These are phyloP conservation scores for Dothistroma pini DNA, from an alignment of 2,329 filamentous ascomycete genomes.

Conservation along the genomic window DNA sequence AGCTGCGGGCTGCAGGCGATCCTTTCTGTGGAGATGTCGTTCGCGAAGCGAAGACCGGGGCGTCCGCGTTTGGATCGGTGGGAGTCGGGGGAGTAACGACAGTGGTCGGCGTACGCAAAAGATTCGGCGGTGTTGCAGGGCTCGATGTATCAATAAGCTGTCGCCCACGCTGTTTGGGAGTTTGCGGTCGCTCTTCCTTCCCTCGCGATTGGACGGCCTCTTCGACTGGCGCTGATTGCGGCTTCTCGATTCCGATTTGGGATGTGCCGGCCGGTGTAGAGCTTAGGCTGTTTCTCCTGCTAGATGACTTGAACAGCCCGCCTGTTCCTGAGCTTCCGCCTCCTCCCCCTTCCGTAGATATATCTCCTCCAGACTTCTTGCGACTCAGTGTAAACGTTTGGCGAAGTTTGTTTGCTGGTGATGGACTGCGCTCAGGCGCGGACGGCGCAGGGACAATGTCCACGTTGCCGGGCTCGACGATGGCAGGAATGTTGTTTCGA, in stretches of 20 bases:
- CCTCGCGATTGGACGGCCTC: conserved; percentile 6
- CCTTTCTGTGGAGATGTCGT: conserved; percentile 42
- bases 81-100: conserved; percentile 63
- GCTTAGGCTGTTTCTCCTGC: conserved; percentile 33
- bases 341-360: conserved; percentile 40
- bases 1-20: conserved; percentile 29
- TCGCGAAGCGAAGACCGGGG: conserved; percentile 20
- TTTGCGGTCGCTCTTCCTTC: conserved; percentile 21
- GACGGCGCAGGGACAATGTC: conserved; percentile 21
- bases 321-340: conserved; percentile 42
- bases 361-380: conserved; percentile 45
- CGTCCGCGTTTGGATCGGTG: conserved; percentile 39
- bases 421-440: conserved; percentile 56
- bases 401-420: conserved; percentile 67
- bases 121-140: conserved; percentile 40
- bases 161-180: conserved; percentile 20
- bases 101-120: conserved; percentile 49
- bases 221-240: background rate
- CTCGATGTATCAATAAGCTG: conserved; percentile 35
- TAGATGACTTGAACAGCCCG: conserved; percentile 41
- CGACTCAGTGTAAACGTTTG: conserved; percentile 60
- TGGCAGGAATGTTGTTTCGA: conserved; percentile 34
- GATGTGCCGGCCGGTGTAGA: conserved; percentile 30
- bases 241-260: conserved; percentile 28
- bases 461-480: conserved; percentile 26